Percentiles rank a stretch among this genome's conserved stretches.
phyloP scores from a whole-genome alignment of 352 stramenopile genomes.

The Phytophthora cactorum region DNA sequence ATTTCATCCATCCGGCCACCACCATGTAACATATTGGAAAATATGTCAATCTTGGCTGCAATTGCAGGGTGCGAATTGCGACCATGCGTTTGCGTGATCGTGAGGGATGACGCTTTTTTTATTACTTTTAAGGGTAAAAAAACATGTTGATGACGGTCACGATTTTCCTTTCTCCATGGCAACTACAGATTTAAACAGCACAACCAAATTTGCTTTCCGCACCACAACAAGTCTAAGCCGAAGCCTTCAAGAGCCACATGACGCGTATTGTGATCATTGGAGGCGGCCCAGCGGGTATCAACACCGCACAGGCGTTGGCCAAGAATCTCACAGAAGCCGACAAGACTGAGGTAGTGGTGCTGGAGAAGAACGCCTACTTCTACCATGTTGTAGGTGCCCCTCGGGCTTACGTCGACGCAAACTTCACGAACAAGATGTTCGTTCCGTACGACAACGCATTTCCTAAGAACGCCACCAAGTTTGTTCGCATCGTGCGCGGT shows the following conservation, averaged over 20 bases:
- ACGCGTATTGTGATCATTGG: conserved; percentile 44
- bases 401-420: conserved; percentile 43
- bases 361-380: conserved; percentile 50
- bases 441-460: conserved; percentile 46
- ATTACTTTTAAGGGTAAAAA: too few species aligned
- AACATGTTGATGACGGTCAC: too few species aligned
- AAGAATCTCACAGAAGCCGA: conserved; percentile 27
- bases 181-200: not conserved
- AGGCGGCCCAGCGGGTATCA: conserved; percentile 40
- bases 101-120: too few species aligned
- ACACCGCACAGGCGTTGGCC: conserved; percentile 39
- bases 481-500: conserved; percentile 33
- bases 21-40: too few species aligned
- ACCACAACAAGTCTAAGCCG: not conserved
- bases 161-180: too few species aligned
- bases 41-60: too few species aligned
- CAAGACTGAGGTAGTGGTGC: conserved; percentile 39
- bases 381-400: conserved; percentile 46
- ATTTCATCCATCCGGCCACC: too few species aligned
- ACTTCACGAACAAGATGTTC: conserved; percentile 43
- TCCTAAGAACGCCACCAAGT: conserved; percentile 12
- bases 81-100: too few species aligned
- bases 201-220: not conserved
- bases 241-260: not conserved
- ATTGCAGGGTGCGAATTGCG: too few species aligned